Percentiles rank a stretch among this genome's conserved stretches.
phyloP scores from a whole-genome alignment of 768 basidiomycete genomes.

The Boletus vinaceobasis region DNA sequence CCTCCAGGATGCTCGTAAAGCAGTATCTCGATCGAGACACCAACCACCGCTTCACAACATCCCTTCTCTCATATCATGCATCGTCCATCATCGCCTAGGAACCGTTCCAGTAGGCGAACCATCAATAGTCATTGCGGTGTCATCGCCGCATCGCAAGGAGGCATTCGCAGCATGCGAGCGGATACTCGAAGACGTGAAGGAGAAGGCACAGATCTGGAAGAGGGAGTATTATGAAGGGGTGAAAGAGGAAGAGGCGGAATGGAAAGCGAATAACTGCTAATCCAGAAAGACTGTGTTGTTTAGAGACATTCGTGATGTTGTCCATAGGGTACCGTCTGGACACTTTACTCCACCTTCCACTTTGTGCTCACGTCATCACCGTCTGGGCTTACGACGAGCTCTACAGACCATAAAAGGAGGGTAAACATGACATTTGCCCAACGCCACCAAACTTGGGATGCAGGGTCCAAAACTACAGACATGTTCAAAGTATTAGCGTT shows the following conservation, averaged over 20 bases:
- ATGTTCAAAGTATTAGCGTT: neutral
- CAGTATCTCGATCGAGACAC: constrained; percentile 43
- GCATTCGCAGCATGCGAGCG: constrained; percentile 77
- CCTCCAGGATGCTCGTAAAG: constrained; percentile 42
- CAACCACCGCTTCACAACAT: constrained; percentile 24
- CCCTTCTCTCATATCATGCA: constrained; percentile 51
- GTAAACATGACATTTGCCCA: constrained; percentile 92
- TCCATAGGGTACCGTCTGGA: constrained; percentile 6
- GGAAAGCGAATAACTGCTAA: constrained; percentile 58
- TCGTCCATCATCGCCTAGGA: constrained; percentile 76
- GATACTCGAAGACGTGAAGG: constrained; percentile 84
- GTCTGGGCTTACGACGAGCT: constrained; percentile 74
- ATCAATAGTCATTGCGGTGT: constrained; percentile 83
- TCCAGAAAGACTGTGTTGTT: constrained; percentile 1
- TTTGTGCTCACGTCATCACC: constrained; percentile 64
- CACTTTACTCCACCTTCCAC: constrained; percentile 68
- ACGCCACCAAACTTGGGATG: constrained; percentile 92
- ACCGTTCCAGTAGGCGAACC: constrained; percentile 73
- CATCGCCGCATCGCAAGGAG: constrained; percentile 79
- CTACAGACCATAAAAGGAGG: constrained; percentile 77
- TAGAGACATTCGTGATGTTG: constrained; percentile 4
- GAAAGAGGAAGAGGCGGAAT: constrained; percentile 56
- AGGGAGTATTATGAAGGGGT: constrained; percentile 80
- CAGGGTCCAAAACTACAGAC: constrained; percentile 73
- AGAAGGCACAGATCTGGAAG: constrained; percentile 87